A percentile compares a stretch with the other conserved stretches of the same genome.
Conservation (phyloP, 2,329 filamentous ascomycete genomes). For the Fusarium ramigenum region DNA sequence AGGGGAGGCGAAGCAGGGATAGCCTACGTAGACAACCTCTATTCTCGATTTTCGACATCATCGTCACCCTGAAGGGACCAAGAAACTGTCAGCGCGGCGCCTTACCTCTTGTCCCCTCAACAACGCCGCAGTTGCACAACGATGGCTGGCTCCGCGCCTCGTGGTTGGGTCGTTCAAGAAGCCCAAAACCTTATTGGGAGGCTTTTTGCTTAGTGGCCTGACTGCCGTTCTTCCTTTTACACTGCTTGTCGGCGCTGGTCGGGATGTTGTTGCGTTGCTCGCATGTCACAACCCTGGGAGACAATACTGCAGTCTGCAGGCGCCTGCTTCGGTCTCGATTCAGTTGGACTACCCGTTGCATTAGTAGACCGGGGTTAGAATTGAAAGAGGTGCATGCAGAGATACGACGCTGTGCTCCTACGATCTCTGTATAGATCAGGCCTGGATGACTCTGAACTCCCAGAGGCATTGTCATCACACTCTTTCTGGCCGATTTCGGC, state of each 20-base stretch:
- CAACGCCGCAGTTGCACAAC: background rate
- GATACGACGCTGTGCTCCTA: background rate
- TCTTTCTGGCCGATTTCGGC: background rate
- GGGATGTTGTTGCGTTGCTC: background rate
- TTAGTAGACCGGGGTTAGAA: constrained; percentile 10
- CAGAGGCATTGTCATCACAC: background rate
- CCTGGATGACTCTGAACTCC: background rate
- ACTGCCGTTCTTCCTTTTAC: constrained; percentile 7
- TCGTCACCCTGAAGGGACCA: constrained; percentile 17
- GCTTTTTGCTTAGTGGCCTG: constrained; percentile 6
- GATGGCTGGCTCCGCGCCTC: constrained; percentile 1
- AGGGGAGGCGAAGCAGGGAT: constrained; percentile 15
- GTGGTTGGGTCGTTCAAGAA: constrained; percentile 7
- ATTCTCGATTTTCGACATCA: constrained; percentile 25
- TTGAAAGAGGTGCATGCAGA: constrained; percentile 6
- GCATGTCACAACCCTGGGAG: constrained; percentile 10
- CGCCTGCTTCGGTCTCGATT: constrained; percentile 31
- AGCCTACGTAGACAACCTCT: constrained; percentile 14
- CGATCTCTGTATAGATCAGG: constrained; percentile 19
- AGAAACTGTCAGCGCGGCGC: constrained; percentile 11
- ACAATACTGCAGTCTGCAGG: constrained; percentile 27
- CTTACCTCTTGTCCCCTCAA: constrained; percentile 14
- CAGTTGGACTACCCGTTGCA: constrained; percentile 32
- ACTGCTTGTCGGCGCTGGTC: constrained; percentile 8
- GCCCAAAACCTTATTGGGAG: constrained; percentile 5